Evolutionary conservation across 2,329 filamentous ascomycete species (phyloP).

Genomic region (Colletotrichum salicis): DNA sequence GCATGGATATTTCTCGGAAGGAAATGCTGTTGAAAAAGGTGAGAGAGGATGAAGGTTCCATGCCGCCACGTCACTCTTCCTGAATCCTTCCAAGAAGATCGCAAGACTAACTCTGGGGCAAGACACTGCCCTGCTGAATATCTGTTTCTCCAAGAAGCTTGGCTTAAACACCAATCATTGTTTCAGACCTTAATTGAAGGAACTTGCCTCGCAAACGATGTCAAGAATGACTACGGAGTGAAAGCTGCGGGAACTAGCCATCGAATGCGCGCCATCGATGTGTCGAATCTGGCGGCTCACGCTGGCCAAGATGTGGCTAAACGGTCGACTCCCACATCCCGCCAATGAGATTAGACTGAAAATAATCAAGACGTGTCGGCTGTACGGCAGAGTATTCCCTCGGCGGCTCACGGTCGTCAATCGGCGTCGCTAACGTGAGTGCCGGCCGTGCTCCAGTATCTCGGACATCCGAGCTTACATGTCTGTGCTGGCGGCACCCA

Average conservation of each 20-base stretch:
- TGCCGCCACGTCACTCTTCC: neutral
- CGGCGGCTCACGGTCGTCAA: neutral
- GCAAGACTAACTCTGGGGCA: neutral
- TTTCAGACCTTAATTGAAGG: neutral
- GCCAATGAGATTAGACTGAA: neutral
- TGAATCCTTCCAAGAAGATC: neutral
- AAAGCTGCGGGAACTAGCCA: neutral
- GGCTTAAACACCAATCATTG: neutral
- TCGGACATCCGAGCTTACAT: conserved; percentile 17
- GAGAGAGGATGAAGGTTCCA: neutral
- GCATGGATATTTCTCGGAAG: neutral
- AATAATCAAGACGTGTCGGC: conserved; percentile 8
- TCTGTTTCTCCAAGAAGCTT: neutral
- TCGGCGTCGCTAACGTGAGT: neutral
- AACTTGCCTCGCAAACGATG: neutral
- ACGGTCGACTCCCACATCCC: neutral
- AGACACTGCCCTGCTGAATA: neutral
- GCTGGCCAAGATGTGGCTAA: neutral
- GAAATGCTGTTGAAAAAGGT: too few relatives aligned
- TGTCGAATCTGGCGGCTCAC: neutral
- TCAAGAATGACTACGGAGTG: neutral
- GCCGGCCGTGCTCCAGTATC: conserved; percentile 11
- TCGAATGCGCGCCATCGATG: neutral
- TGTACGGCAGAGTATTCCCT: conserved; percentile 6
- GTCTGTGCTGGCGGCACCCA: neutral